Percentiles rank a stretch among this genome's conserved stretches.
Evolutionary conservation across 2,329 filamentous ascomycete genomes (phyloP).

Genomic region (Pseudocercospora macadamiae): DNA sequence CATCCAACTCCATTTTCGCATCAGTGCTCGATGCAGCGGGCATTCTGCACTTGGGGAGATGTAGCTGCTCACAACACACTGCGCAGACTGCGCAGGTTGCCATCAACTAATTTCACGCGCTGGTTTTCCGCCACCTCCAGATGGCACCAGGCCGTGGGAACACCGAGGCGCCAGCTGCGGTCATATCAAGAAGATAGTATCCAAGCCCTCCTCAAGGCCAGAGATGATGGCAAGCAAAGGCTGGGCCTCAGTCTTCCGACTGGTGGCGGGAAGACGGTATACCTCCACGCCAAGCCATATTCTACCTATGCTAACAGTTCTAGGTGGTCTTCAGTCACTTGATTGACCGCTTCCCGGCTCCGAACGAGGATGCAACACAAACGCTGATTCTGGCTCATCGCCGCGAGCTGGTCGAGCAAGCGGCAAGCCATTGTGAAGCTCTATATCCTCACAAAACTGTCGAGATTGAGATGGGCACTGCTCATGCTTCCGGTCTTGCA

Average conservation of each 20-base stretch:
- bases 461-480: constrained; percentile 87
- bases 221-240: constrained; percentile 71
- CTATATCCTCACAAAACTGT: constrained; percentile 80
- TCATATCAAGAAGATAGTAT: constrained; percentile 91
- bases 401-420: constrained; percentile 91
- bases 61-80: background rate
- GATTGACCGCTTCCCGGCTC: constrained; percentile 72
- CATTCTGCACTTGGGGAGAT: constrained; percentile 4
- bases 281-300: constrained; percentile 48
- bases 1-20: background rate
- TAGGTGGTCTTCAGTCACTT: constrained; percentile 95
- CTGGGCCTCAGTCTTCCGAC: constrained; percentile 84
- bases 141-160: background rate
- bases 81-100: background rate
- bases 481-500: constrained; percentile 74
- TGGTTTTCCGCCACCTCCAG: constrained; percentile 2
- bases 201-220: constrained; percentile 69
- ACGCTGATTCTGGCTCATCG: constrained; percentile 92
- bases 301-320: background rate
- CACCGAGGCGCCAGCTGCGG: constrained; percentile 56
- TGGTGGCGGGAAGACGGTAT: constrained; percentile 76
- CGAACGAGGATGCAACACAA: constrained; percentile 63
- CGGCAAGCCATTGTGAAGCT: constrained; percentile 77
- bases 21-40: constrained; percentile 7
- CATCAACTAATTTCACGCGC: background rate